Evolutionary conservation across 1,284 basidiomycete species (phyloP).

Genomic region (Tilletia caries): DNA sequence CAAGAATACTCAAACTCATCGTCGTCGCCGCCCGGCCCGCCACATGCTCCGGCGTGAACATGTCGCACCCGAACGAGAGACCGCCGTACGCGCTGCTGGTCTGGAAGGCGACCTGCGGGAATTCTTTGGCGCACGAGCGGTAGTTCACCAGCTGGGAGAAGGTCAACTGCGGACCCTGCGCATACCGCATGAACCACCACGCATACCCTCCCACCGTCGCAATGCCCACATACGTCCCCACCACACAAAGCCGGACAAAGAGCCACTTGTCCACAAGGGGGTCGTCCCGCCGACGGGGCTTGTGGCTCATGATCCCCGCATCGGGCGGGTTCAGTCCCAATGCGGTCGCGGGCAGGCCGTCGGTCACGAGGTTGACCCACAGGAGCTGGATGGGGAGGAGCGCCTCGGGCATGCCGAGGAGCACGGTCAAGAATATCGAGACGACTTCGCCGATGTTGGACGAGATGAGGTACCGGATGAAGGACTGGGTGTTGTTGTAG

Average conservation of each 20-base stretch:
- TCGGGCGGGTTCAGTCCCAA: slow-evolving; percentile 97
- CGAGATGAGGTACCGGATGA: slow-evolving; percentile 79
- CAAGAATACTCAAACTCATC: slow-evolving; percentile 88
- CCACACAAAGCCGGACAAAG: slow-evolving; percentile 89
- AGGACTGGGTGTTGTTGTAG: slow-evolving; percentile 98
- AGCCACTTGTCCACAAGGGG: slow-evolving; percentile 88
- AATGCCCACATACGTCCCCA: slow-evolving; percentile 87
- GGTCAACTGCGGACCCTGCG: slow-evolving; percentile 83
- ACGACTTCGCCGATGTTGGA: slow-evolving; percentile 98
- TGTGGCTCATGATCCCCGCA: slow-evolving; percentile 83
- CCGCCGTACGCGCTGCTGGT: background rate
- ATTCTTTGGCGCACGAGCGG: slow-evolving; percentile 65
- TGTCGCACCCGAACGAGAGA: slow-evolving; percentile 72
- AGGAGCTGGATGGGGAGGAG: slow-evolving; percentile 95
- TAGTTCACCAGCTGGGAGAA: slow-evolving; percentile 81
- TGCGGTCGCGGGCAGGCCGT: slow-evolving; percentile 94
- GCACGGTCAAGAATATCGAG: slow-evolving; percentile 92
- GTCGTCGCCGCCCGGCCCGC: slow-evolving; percentile 79
- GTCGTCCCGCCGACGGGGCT: slow-evolving; percentile 80
- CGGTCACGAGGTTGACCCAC: slow-evolving; percentile 64
- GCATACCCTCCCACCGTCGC: slow-evolving; percentile 95
- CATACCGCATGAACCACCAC: slow-evolving; percentile 96
- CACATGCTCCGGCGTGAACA: slow-evolving; percentile 78
- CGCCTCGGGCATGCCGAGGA: slow-evolving; percentile 97
- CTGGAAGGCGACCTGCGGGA: slow-evolving; percentile 61